Evolutionary conservation across 441 rosid species (phyloP), one percentile per base, ranked within the genome.

Genomic region (Syzygium malaccense): DNA sequence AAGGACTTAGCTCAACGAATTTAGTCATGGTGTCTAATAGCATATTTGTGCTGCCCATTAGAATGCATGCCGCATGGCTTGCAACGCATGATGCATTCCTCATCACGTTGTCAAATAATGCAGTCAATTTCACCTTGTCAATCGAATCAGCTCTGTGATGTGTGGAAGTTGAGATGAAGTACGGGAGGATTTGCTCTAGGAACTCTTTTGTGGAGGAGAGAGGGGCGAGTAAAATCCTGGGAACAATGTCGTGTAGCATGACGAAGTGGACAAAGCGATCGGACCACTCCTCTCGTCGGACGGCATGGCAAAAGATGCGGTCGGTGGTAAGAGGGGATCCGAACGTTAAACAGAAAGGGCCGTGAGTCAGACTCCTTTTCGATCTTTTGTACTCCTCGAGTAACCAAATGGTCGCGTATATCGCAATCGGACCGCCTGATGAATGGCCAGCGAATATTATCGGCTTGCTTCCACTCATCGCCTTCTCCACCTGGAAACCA

Each of bases 401-500:
- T 89, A 93, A 93, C 98, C 98, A 95, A 71, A 96, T 89, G 25
- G 98, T 91, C n/a, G 95, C 93, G 84, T 95, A 89, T 58, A 96
- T 93, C n/a, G 99, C 99, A 88, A 93, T 86, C 10, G 98, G 93
- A 12, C 97, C 99, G n/a, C 97, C 99, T 19, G 93, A 92, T 1
- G 98, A 97, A 85, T 96, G 98, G 89, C 99, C 99, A 32, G 99
- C 92, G 88, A 97, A 97, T 86, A 97, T 93, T 64, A 97, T 90
- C 89, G 56, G 92, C 93, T 92, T 94, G 30, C 66, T 79, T 28
- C 91, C 93, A 32, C 18, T 13, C 37, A 86, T 86, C 71, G 94
- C 95, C 32, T 78, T 89, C 55, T 78, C 89, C 87, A 97, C 96
- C 99, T 96, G 90, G 85, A 55, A 92, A 90, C 51, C 26, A 85